These are phyloP conservation scores for Inga oerstediana DNA, from an alignment of 306 rosid genomes.

Conservation along the genomic window DNA sequence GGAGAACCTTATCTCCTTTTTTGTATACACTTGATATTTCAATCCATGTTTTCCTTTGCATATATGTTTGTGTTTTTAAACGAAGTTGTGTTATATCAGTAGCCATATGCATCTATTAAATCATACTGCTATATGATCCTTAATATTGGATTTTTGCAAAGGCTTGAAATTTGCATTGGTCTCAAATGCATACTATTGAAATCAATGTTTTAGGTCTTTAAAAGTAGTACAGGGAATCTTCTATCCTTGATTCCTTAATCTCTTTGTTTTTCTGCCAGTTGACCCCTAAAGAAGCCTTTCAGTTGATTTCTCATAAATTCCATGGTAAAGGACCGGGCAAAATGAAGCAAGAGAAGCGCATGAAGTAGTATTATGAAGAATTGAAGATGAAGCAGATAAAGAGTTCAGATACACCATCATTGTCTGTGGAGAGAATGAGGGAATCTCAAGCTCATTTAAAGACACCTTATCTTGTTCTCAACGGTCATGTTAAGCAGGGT, in stretches of 20 bases:
- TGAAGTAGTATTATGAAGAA: constrained; percentile 86
- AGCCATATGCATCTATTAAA: neutral
- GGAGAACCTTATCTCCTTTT: too few species aligned
- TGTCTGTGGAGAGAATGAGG: constrained; percentile 93
- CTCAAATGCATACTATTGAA: neutral
- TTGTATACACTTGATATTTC: too few species aligned
- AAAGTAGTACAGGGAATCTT: neutral
- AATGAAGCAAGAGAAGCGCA: constrained; percentile 97
- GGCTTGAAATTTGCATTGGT: constrained; percentile 1
- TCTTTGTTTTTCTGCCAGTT: constrained; percentile 56
- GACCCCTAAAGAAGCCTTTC: constrained; percentile 96
- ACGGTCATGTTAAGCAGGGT: constrained; percentile 97
- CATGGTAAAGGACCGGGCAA: constrained; percentile 97
- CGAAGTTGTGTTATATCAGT: neutral
- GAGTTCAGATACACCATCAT: constrained; percentile 87
- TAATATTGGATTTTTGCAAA: constrained; percentile 5
- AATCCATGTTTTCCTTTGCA: constrained; percentile 9
- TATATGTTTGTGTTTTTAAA: neutral
- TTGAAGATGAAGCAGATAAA: constrained; percentile 89
- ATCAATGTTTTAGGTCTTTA: constrained; percentile 30
- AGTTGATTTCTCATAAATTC: constrained; percentile 76
- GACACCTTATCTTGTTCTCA: constrained; percentile 95
- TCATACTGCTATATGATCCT: neutral
- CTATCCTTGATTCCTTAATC: constrained; percentile 15
- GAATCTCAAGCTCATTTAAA: constrained; percentile 82